A percentile compares a stretch with the other conserved stretches of the same genome.
phyloP scores from a whole-genome alignment of 2,329 filamentous ascomycete species.

The Periconia sp. region DNA sequence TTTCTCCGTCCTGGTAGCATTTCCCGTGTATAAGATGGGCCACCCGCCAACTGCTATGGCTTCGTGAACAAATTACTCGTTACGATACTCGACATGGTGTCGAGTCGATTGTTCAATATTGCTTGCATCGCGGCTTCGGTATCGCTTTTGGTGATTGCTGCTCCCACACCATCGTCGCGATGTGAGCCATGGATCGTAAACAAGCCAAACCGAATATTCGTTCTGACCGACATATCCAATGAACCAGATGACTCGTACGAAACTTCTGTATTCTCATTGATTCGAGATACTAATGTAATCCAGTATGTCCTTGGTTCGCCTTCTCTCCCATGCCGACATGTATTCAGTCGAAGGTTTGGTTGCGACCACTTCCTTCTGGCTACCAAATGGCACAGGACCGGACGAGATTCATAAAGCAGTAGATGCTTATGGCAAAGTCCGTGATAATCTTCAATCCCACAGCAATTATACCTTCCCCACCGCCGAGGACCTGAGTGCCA shows the following conservation, averaged over 20 bases:
- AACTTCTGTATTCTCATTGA: too few relatives aligned
- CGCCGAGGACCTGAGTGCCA: slow-evolving; percentile 36
- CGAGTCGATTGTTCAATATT: neutral
- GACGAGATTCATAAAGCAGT: slow-evolving; percentile 15
- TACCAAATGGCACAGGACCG: slow-evolving; percentile 25
- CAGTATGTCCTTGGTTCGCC: slow-evolving; percentile 22
- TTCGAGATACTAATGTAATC: too few relatives aligned
- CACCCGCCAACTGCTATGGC: too few relatives aligned
- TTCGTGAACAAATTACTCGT: too few relatives aligned
- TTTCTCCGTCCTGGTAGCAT: too few relatives aligned
- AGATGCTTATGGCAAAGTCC: slow-evolving; percentile 11
- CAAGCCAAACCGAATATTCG: slow-evolving; percentile 24
- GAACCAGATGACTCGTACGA: slow-evolving; percentile 27
- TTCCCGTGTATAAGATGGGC: neutral
- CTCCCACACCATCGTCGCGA: neutral
- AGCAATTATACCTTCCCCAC: slow-evolving; percentile 46
- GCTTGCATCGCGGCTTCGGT: neutral
- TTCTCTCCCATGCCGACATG: slow-evolving; percentile 21
- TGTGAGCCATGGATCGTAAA: slow-evolving; percentile 13
- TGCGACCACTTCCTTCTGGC: slow-evolving; percentile 25
- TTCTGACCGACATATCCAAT: slow-evolving; percentile 31
- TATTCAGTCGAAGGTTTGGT: slow-evolving; percentile 23
- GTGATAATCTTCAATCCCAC: slow-evolving; percentile 50
- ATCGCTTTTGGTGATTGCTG: neutral
- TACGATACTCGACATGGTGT: neutral